These are phyloP conservation scores for Isatis lusitanica DNA, from an alignment of 441 rosid species.

Conservation along the genomic window DNA sequence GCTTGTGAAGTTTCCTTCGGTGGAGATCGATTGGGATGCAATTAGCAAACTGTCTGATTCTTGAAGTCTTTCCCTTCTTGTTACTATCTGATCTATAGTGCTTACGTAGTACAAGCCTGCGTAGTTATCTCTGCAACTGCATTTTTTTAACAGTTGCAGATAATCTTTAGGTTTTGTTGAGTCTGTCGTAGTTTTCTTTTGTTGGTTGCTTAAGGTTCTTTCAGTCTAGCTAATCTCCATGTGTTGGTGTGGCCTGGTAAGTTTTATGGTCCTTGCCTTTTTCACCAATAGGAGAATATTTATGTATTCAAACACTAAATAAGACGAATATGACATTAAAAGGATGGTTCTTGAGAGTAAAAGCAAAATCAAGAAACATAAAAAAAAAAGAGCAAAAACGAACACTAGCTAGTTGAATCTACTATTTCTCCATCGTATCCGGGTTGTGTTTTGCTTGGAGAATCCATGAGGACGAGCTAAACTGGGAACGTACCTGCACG, in stretches of 20 bases:
- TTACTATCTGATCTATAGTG: no score
- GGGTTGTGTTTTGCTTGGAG: constrained; percentile 1
- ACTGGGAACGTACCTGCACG: constrained; percentile 2
- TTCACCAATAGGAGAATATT: background rate
- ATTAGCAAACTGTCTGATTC: constrained; percentile 55
- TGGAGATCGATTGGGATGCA: constrained; percentile 88
- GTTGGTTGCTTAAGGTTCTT: background rate
- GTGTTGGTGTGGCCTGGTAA: constrained; percentile 14
- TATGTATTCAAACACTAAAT: no score
- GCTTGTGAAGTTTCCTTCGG: constrained; percentile 70
- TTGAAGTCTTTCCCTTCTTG: background rate
- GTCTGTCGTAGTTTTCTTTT: background rate
- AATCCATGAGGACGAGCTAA: constrained; percentile 5
- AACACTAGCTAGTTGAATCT: background rate
- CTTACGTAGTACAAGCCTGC: no score
- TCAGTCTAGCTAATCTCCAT: background rate
- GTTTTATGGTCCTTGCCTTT: constrained; percentile 19
- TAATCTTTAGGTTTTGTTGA: background rate
- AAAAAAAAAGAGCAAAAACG: no score
- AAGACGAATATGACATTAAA: no score
- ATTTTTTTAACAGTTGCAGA: constrained; percentile 55
- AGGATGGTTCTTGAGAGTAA: background rate
- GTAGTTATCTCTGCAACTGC: constrained; percentile 47
- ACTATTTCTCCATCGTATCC: background rate
- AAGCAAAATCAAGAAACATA: background rate